Percentiles rank a stretch among this genome's conserved stretches.
phyloP scores from a whole-genome alignment of 768 basidiomycete genomes.

The Inosperma sp. region DNA sequence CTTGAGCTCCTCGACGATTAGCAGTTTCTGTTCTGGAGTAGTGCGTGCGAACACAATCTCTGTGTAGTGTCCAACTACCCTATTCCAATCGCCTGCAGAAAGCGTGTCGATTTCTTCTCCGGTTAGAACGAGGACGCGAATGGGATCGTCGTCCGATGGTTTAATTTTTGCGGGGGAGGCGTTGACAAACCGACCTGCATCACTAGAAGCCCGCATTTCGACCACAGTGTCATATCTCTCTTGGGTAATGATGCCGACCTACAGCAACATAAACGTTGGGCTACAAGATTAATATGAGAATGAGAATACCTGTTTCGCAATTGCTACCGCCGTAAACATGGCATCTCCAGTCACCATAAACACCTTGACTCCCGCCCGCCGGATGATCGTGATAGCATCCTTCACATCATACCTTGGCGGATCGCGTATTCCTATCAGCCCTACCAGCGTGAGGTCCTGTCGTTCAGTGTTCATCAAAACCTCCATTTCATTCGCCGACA shows the following conservation, averaged over 20 bases:
- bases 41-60: conserved; percentile 52
- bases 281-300: neutral
- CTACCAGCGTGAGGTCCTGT: conserved; percentile 42
- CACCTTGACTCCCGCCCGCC: conserved; percentile 48
- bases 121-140: conserved; percentile 39
- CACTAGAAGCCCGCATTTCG: no score
- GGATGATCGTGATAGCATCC: conserved; percentile 41
- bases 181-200: no score
- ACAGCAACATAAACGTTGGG: neutral
- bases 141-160: conserved; percentile 34
- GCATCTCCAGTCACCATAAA: conserved; percentile 59
- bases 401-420: conserved; percentile 51
- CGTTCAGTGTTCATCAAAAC: conserved; percentile 38
- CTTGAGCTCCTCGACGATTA: conserved; percentile 53
- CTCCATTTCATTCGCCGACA: conserved; percentile 20
- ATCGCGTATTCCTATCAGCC: conserved; percentile 51
- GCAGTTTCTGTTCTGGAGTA: conserved; percentile 53
- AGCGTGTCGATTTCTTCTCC: conserved; percentile 41
- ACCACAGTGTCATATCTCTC: conserved; percentile 30
- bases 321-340: conserved; percentile 48
- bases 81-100: conserved; percentile 37
- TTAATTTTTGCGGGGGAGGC: conserved; percentile 30
- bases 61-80: conserved; percentile 33
- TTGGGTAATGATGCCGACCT: conserved; percentile 42
- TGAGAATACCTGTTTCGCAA: conserved; percentile 41